Conservation (phyloP, 805 yeast species). For the Blastobotrys parvus region DNA sequence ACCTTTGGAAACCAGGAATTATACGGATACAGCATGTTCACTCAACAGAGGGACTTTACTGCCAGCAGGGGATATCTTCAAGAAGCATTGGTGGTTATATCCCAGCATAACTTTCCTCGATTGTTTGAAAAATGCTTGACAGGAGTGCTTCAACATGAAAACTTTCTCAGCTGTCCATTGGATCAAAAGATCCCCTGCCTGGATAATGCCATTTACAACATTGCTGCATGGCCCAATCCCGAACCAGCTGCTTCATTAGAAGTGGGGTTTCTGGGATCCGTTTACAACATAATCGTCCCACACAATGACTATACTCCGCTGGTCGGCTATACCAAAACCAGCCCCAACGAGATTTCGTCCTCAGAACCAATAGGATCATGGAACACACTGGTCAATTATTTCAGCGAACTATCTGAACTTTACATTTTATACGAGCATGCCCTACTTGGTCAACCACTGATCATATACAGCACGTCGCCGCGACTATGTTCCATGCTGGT, state of each 20-base stretch:
- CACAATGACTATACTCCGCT: conserved; percentile 7
- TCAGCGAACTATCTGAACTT: conserved; percentile 12
- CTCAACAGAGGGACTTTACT: conserved; percentile 12
- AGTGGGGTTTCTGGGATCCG: conserved; percentile 15
- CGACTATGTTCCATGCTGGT: conserved; percentile 18
- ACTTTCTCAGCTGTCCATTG: conserved; percentile 5
- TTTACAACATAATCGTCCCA: background rate
- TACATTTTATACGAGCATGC: conserved; percentile 19
- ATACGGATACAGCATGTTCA: conserved; percentile 18
- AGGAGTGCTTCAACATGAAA: conserved; percentile 6
- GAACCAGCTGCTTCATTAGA: conserved; percentile 7
- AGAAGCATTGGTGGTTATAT: conserved; percentile 19
- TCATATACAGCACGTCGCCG: conserved; percentile 17
- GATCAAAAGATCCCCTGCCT: conserved; percentile 17
- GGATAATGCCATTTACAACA: conserved; percentile 19
- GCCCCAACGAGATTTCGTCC: background rate
- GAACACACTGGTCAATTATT: conserved; percentile 6
- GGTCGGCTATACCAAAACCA: background rate
- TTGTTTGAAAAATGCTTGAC: conserved; percentile 17
- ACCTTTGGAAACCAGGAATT: conserved; percentile 5
- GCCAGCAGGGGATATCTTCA: conserved; percentile 20
- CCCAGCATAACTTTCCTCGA: conserved; percentile 13
- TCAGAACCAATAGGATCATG: conserved; percentile 13
- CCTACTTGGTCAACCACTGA: conserved; percentile 13
- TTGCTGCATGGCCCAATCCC: conserved; percentile 21